A percentile compares a stretch with the other conserved stretches of the same genome.
Evolutionary conservation across 441 rosid genomes (phyloP).

Genomic region (Corymbia calophylla): DNA sequence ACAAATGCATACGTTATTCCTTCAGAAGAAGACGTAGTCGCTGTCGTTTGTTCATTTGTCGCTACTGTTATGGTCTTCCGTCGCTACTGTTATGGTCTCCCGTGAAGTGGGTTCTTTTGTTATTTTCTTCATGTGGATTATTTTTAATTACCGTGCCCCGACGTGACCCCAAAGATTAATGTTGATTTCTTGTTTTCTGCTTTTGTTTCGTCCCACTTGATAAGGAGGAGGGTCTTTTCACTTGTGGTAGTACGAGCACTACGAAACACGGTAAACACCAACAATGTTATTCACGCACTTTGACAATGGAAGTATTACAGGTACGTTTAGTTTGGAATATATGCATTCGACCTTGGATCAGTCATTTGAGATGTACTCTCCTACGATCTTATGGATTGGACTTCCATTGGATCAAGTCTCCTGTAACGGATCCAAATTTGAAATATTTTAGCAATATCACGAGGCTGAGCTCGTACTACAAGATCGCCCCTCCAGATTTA

Average conservation of each 20-base stretch:
- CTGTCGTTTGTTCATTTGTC: background rate
- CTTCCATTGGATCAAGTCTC: background rate
- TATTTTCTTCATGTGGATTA: background rate
- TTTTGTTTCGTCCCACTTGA: background rate
- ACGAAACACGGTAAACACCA: background rate
- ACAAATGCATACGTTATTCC: background rate
- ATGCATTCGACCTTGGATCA: background rate
- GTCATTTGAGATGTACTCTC: background rate
- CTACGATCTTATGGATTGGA: background rate
- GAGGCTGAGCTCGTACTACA: no score
- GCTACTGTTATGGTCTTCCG: background rate
- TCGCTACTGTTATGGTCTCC: background rate
- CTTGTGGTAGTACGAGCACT: background rate
- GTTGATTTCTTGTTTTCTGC: background rate
- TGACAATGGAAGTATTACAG: background rate
- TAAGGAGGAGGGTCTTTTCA: background rate
- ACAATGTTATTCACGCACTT: background rate
- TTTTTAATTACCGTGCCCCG: background rate
- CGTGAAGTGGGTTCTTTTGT: background rate
- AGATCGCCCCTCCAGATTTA: no score
- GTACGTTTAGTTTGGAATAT: background rate
- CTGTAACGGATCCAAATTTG: fast-evolving
- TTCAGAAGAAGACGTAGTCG: background rate
- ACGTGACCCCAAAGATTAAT: background rate
- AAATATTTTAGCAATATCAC: background rate